These are phyloP conservation scores for Rhodomyrtus psidioides DNA, from an alignment of 441 rosid genomes.

Conservation along the genomic window DNA sequence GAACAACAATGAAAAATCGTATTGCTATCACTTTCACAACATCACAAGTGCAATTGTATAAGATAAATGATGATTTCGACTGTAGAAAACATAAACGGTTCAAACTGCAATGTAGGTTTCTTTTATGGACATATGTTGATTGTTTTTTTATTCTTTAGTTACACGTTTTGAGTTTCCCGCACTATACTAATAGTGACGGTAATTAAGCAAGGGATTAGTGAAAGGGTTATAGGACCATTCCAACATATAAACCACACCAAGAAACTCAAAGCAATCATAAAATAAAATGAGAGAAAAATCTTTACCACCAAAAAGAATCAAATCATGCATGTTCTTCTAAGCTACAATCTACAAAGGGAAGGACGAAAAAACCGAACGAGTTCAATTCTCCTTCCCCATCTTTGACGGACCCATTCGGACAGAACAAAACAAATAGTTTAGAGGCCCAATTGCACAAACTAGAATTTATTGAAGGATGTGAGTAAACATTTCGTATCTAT, in stretches of 20 bases:
- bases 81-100: not conserved
- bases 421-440: too few species aligned
- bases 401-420: too few species aligned
- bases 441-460: too few species aligned
- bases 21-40: not conserved
- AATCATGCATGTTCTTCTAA: too few species aligned
- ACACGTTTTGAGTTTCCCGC: not conserved
- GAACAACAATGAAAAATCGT: not conserved
- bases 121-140: accelerated
- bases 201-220: not conserved
- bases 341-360: too few species aligned
- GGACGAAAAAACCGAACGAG: too few species aligned
- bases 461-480: too few species aligned
- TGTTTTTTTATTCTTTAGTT: not conserved
- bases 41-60: not conserved
- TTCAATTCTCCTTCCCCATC: too few species aligned
- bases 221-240: not conserved
- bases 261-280: not conserved
- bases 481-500: not conserved
- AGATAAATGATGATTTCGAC: not conserved
- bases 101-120: not conserved
- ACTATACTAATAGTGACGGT: not conserved
- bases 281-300: not conserved
- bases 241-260: not conserved
- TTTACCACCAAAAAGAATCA: not conserved